Evolutionary conservation across 805 yeast genomes (phyloP).

Genomic region (Clavispora santaluciae): DNA sequence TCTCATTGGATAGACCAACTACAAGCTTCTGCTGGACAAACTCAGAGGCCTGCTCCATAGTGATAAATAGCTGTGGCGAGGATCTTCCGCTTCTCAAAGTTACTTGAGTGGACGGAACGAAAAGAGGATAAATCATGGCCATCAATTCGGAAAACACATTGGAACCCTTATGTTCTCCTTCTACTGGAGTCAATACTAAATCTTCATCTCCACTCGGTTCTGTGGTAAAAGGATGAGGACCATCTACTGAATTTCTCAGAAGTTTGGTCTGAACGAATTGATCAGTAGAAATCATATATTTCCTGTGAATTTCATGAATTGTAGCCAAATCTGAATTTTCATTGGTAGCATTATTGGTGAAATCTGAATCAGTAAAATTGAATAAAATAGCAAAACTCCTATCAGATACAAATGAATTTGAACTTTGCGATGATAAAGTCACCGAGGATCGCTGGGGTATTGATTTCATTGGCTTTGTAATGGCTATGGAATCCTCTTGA

Average conservation of each 20-base stretch:
- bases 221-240: not conserved
- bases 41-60: conserved; percentile 6
- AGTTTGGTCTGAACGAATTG: conserved; percentile 9
- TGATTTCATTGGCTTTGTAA: not conserved
- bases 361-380: conserved; percentile 10
- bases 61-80: conserved; percentile 2
- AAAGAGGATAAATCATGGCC: conserved; percentile 7
- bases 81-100: conserved; percentile 1
- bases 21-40: conserved; percentile 4
- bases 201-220: not conserved
- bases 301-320: conserved; percentile 10
- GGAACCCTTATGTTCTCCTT: not conserved
- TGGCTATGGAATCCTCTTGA: not conserved
- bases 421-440: conserved; percentile 12
- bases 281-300: conserved; percentile 13
- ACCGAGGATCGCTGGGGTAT: conserved; percentile 5
- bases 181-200: not conserved
- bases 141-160: conserved; percentile 2
- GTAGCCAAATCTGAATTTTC: conserved; percentile 1
- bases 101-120: conserved; percentile 6
- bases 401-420: conserved; percentile 10
- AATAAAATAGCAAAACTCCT: conserved; percentile 4
- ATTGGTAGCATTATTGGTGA: conserved; percentile 1
- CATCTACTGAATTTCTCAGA: conserved; percentile 2
- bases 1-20: not conserved